Percentiles rank a stretch among this genome's conserved stretches.
Evolutionary conservation across 805 yeast species (phyloP).

Genomic region (Wickerhamomyces bovis): DNA sequence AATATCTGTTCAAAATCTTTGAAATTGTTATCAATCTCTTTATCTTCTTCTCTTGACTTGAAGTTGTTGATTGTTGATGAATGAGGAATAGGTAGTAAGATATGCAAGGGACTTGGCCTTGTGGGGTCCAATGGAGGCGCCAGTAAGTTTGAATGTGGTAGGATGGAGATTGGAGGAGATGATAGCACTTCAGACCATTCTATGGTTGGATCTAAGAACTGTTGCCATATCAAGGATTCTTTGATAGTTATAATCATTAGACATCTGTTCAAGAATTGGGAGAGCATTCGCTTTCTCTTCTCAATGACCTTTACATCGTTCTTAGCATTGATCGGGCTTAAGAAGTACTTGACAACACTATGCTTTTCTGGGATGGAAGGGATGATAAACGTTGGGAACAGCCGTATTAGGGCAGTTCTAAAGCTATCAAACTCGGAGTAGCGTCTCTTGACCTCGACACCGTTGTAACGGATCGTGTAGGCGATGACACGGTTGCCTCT

Average conservation of each 20-base stretch:
- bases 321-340: slow-evolving; percentile 38
- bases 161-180: slow-evolving; percentile 46
- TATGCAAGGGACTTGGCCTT: slow-evolving; percentile 51
- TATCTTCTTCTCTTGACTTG: slow-evolving; percentile 16
- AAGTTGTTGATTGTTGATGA: slow-evolving; percentile 27
- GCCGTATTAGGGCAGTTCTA: slow-evolving; percentile 57
- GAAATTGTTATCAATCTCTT: slow-evolving; percentile 12
- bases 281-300: slow-evolving; percentile 68
- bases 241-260: slow-evolving; percentile 48
- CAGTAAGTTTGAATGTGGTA: slow-evolving; percentile 47
- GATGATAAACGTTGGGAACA: slow-evolving; percentile 75
- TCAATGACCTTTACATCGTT: slow-evolving; percentile 44
- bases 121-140: slow-evolving; percentile 60
- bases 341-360: slow-evolving; percentile 42
- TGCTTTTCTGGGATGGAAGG: slow-evolving; percentile 96
- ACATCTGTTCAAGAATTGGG: slow-evolving; percentile 77
- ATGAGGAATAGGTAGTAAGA: slow-evolving; percentile 57
- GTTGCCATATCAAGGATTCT: slow-evolving; percentile 56
- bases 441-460: slow-evolving; percentile 60
- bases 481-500: slow-evolving; percentile 55
- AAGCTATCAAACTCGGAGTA: slow-evolving; percentile 90
- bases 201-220: slow-evolving; percentile 81
- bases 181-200: slow-evolving; percentile 73
- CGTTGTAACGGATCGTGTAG: slow-evolving; percentile 61
- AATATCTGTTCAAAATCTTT: slow-evolving; percentile 24